Percentiles rank a stretch among this genome's conserved stretches.
Conservation (phyloP, 805 yeast species). For the Cyberlindnera sargentensis region DNA sequence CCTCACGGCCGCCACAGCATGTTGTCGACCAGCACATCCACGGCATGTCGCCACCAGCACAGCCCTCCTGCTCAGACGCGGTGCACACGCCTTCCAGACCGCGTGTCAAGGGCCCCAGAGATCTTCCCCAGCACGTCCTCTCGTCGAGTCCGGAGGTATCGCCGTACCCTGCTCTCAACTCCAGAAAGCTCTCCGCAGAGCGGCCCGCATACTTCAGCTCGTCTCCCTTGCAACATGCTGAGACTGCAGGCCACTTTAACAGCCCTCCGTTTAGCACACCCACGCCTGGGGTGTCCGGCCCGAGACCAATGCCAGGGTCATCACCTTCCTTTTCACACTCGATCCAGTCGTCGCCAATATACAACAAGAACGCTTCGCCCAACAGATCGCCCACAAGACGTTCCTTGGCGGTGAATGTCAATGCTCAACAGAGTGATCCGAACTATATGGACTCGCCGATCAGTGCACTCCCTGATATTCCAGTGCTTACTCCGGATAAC, state of each 20-base stretch:
- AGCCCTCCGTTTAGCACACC: conserved; percentile 1
- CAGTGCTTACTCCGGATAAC: conserved; percentile 10
- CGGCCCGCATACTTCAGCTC: background rate
- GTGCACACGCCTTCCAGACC: background rate
- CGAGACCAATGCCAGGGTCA: conserved; percentile 6
- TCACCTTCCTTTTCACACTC: conserved; percentile 4
- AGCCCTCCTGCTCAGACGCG: background rate
- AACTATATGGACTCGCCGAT: conserved; percentile 14
- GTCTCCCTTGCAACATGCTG: background rate
- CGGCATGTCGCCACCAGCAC: background rate
- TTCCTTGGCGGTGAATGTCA: conserved; percentile 3
- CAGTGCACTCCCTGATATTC: conserved; percentile 19
- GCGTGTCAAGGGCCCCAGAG: conserved; percentile 19
- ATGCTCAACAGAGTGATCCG: background rate
- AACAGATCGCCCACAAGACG: conserved; percentile 8
- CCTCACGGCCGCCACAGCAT: conserved; percentile 18
- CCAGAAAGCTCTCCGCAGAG: conserved; percentile 4
- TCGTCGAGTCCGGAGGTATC: background rate
- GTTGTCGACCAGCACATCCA: conserved; percentile 13
- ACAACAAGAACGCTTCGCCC: conserved; percentile 6
- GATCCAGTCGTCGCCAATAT: conserved; percentile 4
- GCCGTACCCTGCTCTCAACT: background rate
- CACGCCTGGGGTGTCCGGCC: conserved; percentile 2
- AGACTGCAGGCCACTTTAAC: background rate
- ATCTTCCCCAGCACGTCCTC: conserved; percentile 9